Conservation (phyloP, 306 rosid species). For the Lupinus albus region DNA sequence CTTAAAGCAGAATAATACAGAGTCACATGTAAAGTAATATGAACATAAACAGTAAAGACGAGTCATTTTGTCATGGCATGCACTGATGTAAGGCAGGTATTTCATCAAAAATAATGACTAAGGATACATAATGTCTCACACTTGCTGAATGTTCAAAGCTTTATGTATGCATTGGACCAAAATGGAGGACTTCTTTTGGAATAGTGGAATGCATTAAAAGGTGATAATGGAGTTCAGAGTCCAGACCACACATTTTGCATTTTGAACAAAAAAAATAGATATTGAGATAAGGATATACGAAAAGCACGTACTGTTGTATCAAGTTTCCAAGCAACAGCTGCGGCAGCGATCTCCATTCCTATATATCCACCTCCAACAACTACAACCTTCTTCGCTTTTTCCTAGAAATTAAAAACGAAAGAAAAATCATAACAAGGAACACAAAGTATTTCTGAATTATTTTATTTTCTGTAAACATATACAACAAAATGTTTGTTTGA, state of each 20-base stretch:
- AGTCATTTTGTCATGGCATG: constrained; percentile 10
- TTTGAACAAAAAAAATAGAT: constrained; percentile 16
- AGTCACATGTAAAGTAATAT: not conserved
- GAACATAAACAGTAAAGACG: constrained; percentile 25
- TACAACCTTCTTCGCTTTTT: constrained; percentile 73
- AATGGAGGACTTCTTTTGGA: constrained; percentile 20
- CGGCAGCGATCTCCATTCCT: constrained; percentile 98
- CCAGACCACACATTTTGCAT: constrained; percentile 26
- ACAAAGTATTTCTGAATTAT: constrained; percentile 6
- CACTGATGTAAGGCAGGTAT: constrained; percentile 6
- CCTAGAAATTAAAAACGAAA: constrained; percentile 49
- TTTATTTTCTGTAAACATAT: constrained; percentile 18
- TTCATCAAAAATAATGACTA: constrained; percentile 18
- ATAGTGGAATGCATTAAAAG: not conserved
- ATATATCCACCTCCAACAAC: constrained; percentile 97
- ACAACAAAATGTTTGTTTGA: constrained; percentile 7
- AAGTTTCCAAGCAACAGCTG: constrained; percentile 88
- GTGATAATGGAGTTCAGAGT: constrained; percentile 28
- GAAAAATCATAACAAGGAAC: constrained; percentile 29
- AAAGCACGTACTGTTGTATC: constrained; percentile 78
- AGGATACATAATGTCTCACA: not conserved
- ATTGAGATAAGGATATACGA: constrained; percentile 6
- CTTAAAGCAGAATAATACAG: constrained; percentile 15
- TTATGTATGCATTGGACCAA: constrained; percentile 20
- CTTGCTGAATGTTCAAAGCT: constrained; percentile 22